Evolutionary conservation across 2,329 filamentous ascomycete species (phyloP).

Genomic region (Colletotrichum sublineola): DNA sequence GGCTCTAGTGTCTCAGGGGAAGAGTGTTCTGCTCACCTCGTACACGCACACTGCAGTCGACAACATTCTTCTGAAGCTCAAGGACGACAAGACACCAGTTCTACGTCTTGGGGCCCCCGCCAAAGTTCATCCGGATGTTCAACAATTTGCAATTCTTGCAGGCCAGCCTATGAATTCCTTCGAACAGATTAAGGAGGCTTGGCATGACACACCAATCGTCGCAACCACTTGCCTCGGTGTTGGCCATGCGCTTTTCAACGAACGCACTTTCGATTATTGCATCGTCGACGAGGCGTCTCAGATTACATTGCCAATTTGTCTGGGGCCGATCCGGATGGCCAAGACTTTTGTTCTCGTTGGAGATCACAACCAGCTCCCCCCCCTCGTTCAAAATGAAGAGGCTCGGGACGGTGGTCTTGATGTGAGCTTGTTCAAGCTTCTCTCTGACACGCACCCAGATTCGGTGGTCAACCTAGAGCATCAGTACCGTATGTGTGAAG

Average conservation of each 20-base stretch:
- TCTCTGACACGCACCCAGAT: slow-evolving; percentile 88
- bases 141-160: slow-evolving; percentile 85
- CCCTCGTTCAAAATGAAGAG: slow-evolving; percentile 91
- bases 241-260: slow-evolving; percentile 88
- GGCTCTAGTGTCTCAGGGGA: slow-evolving; percentile 87
- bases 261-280: slow-evolving; percentile 95
- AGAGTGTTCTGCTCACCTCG: slow-evolving; percentile 92
- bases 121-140: slow-evolving; percentile 90
- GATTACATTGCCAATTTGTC: slow-evolving; percentile 93
- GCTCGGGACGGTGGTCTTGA: slow-evolving; percentile 89
- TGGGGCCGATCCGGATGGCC: slow-evolving; percentile 94
- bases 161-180: slow-evolving; percentile 80
- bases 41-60: slow-evolving; percentile 98
- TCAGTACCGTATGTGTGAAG: slow-evolving; percentile 98
- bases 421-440: slow-evolving; percentile 91
- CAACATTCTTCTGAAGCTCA: slow-evolving; percentile 95
- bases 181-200: slow-evolving; percentile 85
- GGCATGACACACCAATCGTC: slow-evolving; percentile 89
- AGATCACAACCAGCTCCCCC: slow-evolving; percentile 95
- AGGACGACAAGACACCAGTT: slow-evolving; percentile 80
- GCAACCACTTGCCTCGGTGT: slow-evolving; percentile 96
- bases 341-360: slow-evolving; percentile 94
- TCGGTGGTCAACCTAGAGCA: slow-evolving; percentile 94
- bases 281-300: slow-evolving; percentile 99
- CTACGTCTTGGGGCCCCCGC: slow-evolving; percentile 87